Evolutionary conservation across 2,329 filamentous ascomycete genomes (phyloP).

Genomic region (Cladophialophora exuberans): DNA sequence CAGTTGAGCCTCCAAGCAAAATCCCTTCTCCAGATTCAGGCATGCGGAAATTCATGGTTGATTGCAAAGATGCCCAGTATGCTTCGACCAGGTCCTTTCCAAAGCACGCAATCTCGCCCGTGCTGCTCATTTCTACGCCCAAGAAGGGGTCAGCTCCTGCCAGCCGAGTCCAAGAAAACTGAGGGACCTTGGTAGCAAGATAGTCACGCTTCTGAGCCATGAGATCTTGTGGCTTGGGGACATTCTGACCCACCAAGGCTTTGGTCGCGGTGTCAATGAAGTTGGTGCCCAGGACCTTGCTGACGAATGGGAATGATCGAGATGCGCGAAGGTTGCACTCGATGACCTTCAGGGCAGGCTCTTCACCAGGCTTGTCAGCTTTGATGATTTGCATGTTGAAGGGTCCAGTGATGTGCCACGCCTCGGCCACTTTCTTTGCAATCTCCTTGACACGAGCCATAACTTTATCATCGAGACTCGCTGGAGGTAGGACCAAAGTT

Average conservation of each 20-base stretch:
- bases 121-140: conserved; percentile 95
- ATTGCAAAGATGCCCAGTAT: conserved; percentile 96
- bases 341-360: conserved; percentile 86
- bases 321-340: conserved; percentile 98
- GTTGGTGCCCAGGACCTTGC: conserved; percentile 94
- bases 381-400: conserved; percentile 99
- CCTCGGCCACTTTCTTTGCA: conserved; percentile 92
- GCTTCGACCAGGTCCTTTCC: conserved; percentile 94
- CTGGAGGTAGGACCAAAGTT: conserved; percentile 88
- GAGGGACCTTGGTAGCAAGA: conserved; percentile 94
- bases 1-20: conserved; percentile 84
- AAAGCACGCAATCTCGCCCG: conserved; percentile 98
- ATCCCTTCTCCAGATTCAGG: conserved; percentile 94
- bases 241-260: conserved; percentile 81
- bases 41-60: conserved; percentile 98
- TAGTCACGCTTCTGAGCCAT: conserved; percentile 91
- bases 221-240: conserved; percentile 82
- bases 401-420: conserved; percentile 94
- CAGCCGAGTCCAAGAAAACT: conserved; percentile 98
- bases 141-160: conserved; percentile 97
- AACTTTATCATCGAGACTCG: conserved; percentile 72
- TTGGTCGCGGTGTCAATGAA: conserved; percentile 96
- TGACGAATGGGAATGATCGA: conserved; percentile 96
- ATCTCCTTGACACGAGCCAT: conserved; percentile 93
- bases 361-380: conserved; percentile 67